phyloP scores from a whole-genome alignment of 2,329 filamentous ascomycete species.

The Tolypocladium cylindrosporum region DNA sequence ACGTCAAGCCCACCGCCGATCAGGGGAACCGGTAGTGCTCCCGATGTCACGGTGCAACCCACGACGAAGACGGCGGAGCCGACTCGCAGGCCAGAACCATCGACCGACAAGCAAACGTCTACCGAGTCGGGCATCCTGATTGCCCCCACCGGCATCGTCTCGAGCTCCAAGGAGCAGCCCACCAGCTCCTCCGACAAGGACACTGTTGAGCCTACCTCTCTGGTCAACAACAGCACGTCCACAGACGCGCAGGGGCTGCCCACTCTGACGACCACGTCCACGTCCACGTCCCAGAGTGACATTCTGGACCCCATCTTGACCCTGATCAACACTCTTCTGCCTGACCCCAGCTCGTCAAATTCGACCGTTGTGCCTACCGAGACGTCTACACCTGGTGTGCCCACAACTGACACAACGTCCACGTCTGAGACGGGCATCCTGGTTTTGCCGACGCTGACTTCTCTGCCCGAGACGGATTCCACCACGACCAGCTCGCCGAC shows the following conservation, averaged over 20 bases:
- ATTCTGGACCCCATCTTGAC: conserved; percentile 14
- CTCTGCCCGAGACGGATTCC: not conserved
- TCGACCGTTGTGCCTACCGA: not conserved
- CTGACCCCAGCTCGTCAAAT: conserved; percentile 4
- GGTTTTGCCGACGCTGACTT: not conserved
- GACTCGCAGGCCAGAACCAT: not conserved
- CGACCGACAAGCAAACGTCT: not conserved
- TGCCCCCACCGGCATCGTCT: conserved; percentile 16
- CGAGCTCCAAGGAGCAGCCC: not conserved
- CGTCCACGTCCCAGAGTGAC: conserved; percentile 3
- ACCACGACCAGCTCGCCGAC: not conserved
- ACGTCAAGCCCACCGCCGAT: not conserved
- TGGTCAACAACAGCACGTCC: conserved; percentile 2
- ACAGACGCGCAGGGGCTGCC: not conserved
- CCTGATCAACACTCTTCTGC: conserved; percentile 9
- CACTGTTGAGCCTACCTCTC: not conserved
- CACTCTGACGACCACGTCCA: not conserved
- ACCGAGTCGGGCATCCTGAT: conserved; percentile 11
- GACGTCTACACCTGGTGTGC: not conserved
- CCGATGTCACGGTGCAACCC: not conserved
- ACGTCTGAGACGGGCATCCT: not conserved
- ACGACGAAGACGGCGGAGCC: not conserved
- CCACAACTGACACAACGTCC: not conserved
- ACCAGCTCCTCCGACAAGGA: not conserved
- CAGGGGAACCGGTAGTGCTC: not conserved